A percentile compares a stretch with the other conserved stretches of the same genome.
Evolutionary conservation across 805 yeast genomes (phyloP).

Genomic region (Hanseniaspora pseudoguilliermondii): DNA sequence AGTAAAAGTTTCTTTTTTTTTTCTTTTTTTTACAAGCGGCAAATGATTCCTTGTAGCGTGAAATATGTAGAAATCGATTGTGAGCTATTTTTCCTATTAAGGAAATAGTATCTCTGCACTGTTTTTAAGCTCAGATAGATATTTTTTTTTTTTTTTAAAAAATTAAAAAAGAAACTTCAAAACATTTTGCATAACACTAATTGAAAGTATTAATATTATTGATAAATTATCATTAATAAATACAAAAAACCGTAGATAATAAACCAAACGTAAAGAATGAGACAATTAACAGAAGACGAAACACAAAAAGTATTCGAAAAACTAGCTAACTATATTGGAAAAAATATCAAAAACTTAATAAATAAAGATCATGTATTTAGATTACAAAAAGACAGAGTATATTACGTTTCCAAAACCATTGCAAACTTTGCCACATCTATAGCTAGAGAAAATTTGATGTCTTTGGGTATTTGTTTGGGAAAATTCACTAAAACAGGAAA

Average conservation of each 20-base stretch:
- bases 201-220: no score
- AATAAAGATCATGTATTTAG: slow-evolving; percentile 87
- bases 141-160: not conserved
- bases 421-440: slow-evolving; percentile 84
- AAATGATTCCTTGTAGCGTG: no score
- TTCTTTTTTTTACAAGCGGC: not conserved
- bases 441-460: slow-evolving; percentile 80
- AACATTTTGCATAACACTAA: no score
- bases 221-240: not conserved
- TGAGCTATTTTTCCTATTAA: no score
- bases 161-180: not conserved
- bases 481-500: slow-evolving; percentile 96
- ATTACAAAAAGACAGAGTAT: slow-evolving; percentile 90
- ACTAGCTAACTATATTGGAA: slow-evolving; percentile 91
- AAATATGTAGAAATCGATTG: no score
- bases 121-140: no score
- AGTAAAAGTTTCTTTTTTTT: not conserved
- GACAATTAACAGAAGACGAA: slow-evolving; percentile 93
- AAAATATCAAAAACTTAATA: slow-evolving; percentile 78
- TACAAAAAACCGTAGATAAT: not conserved
- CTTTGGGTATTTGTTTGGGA: slow-evolving; percentile 86
- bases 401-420: slow-evolving; percentile 71
- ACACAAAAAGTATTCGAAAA: slow-evolving; percentile 92
- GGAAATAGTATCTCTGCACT: no score
- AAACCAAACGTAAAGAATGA: slow-evolving; percentile 39